A percentile compares a stretch with the other conserved stretches of the same genome.
phyloP scores from a whole-genome alignment of 1,284 basidiomycete species.

The Heliocybe sulcata region DNA sequence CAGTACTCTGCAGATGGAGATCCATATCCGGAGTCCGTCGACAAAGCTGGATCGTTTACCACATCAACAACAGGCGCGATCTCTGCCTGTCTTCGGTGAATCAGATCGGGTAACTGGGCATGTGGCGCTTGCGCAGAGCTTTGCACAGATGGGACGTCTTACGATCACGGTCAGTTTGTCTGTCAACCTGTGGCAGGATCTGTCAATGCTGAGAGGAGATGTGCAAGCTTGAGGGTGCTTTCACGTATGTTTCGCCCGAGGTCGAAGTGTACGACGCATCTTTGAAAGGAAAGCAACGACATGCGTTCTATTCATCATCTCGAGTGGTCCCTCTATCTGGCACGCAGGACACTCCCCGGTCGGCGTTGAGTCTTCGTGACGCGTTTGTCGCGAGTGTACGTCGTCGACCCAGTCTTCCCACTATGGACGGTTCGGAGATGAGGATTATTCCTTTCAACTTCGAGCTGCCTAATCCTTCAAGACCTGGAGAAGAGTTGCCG shows the following conservation, averaged over 20 bases:
- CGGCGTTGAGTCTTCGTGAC: constrained; percentile 36
- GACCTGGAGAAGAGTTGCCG: constrained; percentile 52
- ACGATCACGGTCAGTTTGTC: constrained; percentile 43
- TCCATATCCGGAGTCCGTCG: constrained; percentile 53
- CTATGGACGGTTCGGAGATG: constrained; percentile 21
- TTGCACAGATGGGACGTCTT: constrained; percentile 45
- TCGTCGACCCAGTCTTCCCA: constrained; percentile 33
- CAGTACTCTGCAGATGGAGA: constrained; percentile 50
- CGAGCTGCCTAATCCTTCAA: constrained; percentile 41
- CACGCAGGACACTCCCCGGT: constrained; percentile 31
- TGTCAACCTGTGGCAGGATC: constrained; percentile 1
- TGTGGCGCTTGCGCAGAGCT: constrained; percentile 42
- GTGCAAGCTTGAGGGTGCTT: constrained; percentile 52
- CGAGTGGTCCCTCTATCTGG: constrained; percentile 33
- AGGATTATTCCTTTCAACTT: constrained; percentile 52
- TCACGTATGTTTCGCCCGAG: constrained; percentile 37
- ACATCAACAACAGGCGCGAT: constrained; percentile 25
- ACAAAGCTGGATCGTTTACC: constrained; percentile 38
- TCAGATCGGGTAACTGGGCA: constrained; percentile 53
- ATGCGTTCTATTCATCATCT: constrained; percentile 51
- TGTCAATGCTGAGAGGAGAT: constrained; percentile 6
- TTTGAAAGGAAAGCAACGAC: constrained; percentile 29
- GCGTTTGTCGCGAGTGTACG: constrained; percentile 32
- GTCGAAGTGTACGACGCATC: constrained; percentile 19
- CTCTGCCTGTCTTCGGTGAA: constrained; percentile 51